Percentiles rank a stretch among this genome's conserved stretches.
phyloP scores from a whole-genome alignment of 495 filamentous ascomycete species.

The Pyrenula massariospora region DNA sequence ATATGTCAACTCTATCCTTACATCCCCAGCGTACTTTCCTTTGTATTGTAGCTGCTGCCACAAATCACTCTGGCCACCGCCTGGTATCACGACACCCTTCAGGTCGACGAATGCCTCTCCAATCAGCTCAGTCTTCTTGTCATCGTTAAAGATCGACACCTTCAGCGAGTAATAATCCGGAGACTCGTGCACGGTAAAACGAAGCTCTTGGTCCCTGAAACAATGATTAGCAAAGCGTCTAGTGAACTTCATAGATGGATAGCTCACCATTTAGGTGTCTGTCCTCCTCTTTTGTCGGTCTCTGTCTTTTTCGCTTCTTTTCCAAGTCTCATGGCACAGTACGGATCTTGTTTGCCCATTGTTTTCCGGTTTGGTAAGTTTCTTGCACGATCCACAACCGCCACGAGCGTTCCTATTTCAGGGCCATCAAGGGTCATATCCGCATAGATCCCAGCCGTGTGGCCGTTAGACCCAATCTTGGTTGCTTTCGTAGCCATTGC shows the following conservation, averaged over 20 bases:
- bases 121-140: constrained; percentile 91
- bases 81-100: constrained; percentile 65
- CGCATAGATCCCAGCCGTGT: constrained; percentile 89
- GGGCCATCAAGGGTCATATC: constrained; percentile 95
- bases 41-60: constrained; percentile 83
- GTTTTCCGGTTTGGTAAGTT: constrained; percentile 93
- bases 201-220: constrained; percentile 94
- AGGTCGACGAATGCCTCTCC: constrained; percentile 85
- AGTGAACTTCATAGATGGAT: no score
- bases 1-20: constrained; percentile 91
- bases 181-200: constrained; percentile 91
- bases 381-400: constrained; percentile 85
- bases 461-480: constrained; percentile 28
- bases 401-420: constrained; percentile 83
- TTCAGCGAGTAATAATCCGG: constrained; percentile 92
- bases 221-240: no score
- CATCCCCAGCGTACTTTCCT: constrained; percentile 89
- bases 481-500: constrained; percentile 22
- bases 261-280: constrained; percentile 90
- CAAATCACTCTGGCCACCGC: constrained; percentile 82
- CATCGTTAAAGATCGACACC: constrained; percentile 92
- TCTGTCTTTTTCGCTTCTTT: constrained; percentile 98
- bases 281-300: constrained; percentile 86
- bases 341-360: constrained; percentile 97
- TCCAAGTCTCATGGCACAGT: constrained; percentile 83